Evolutionary conservation across 2,329 filamentous ascomycete species (phyloP), one percentile per base, ranked within the genome.

Genomic region (Lasiodiplodia sp.): DNA sequence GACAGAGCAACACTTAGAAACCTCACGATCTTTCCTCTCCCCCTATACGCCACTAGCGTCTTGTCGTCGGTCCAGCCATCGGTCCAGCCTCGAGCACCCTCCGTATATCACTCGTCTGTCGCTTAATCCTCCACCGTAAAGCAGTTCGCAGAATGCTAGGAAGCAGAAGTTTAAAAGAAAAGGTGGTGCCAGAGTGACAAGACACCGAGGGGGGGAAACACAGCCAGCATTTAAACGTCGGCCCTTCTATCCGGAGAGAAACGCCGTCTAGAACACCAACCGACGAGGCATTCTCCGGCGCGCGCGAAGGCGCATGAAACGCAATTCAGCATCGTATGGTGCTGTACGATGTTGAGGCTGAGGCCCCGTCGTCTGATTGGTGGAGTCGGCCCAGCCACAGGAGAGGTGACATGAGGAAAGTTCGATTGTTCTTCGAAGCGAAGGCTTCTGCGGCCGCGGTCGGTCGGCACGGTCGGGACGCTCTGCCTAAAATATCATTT

Each of bases 381-480:
- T 51, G 28, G 58, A 58, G 3, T 10, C 18, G 18, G 25, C 10
- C 14, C 58, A 37, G 58, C 40, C 58, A 63, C 58, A 34, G 34
- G 23, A 16, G 40, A 62, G 21, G 23, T 49, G 6, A 31, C 38
- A 47, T 28, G 38, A 49, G 56, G 25, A 11, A 5, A 31, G 38
- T 21, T 25, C 16, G 40, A 51, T n/a, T 10, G 18, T 25, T 16
- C 5, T 51, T 51, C 44, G 58, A 63, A 63, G 58, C 58, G 58
- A 63, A n/a, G 23, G 11, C 21, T 34, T 23, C 38, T 60, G 57
- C 25, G 38, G 57, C 57, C 12, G 23, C 38, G 16, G 58, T 49
- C 40, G 31, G 58, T 34, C 40, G 58, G 58, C 23, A 63, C 58
- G 40, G 58, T 3, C 58, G 58, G 58, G 23, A 44, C 58, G 58